A percentile compares a stretch with the other conserved stretches of the same genome.
Evolutionary conservation across 495 filamentous ascomycete genomes (phyloP).

Genomic region (Talaromyces liani): DNA sequence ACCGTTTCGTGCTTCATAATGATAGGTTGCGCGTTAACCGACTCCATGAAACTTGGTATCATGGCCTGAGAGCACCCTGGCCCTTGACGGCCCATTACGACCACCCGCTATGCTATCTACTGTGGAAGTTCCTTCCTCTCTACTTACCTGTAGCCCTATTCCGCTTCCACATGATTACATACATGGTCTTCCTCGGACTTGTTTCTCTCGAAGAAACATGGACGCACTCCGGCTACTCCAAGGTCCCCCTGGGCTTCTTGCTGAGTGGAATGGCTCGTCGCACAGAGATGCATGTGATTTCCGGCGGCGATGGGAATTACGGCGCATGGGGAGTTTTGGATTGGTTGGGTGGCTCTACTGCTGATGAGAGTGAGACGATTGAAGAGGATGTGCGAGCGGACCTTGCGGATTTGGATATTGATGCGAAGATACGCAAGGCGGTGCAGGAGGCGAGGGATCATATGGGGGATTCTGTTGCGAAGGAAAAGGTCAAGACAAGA

Average conservation of each 20-base stretch:
- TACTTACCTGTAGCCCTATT: slow-evolving; percentile 62
- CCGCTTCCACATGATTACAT: slow-evolving; percentile 73
- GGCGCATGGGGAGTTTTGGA: slow-evolving; percentile 73
- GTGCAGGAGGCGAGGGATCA: slow-evolving; percentile 21
- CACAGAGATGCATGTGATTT: slow-evolving; percentile 58
- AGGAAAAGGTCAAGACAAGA: slow-evolving; percentile 11
- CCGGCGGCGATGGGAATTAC: slow-evolving; percentile 61
- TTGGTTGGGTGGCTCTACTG: slow-evolving; percentile 62
- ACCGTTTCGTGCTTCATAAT: slow-evolving; percentile 63
- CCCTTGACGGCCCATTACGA: slow-evolving; percentile 68
- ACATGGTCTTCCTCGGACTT: slow-evolving; percentile 58
- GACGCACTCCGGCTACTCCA: slow-evolving; percentile 67
- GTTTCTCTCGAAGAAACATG: slow-evolving; percentile 72
- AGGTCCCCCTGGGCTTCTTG: slow-evolving; percentile 63
- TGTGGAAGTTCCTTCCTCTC: slow-evolving; percentile 62
- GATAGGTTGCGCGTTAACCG: slow-evolving; percentile 24
- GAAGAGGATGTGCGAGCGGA: slow-evolving; percentile 20
- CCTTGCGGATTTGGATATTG: slow-evolving; percentile 16
- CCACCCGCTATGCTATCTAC: slow-evolving; percentile 67
- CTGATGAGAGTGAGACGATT: slow-evolving; percentile 51
- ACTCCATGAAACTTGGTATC: slow-evolving; percentile 59
- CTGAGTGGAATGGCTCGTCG: slow-evolving; percentile 67
- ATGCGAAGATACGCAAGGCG: slow-evolving; percentile 18
- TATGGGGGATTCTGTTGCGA: slow-evolving; percentile 15
- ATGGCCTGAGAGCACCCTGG: slow-evolving; percentile 54